A percentile compares a stretch with the other conserved stretches of the same genome.
phyloP scores from a whole-genome alignment of 2,329 filamentous ascomycete genomes.

The Cladosporium colombiae region DNA sequence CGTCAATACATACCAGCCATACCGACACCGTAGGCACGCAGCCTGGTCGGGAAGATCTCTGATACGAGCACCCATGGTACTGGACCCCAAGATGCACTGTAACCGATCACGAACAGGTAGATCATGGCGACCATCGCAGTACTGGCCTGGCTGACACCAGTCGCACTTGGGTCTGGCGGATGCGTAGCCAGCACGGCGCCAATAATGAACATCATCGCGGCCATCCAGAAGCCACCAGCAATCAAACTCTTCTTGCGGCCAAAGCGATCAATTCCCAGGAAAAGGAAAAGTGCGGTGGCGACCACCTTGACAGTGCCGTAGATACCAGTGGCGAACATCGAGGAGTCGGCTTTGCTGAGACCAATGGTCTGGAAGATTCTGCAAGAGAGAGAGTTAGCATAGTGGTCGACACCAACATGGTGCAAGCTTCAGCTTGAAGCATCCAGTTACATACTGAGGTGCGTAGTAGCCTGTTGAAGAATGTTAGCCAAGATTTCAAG shows the following conservation, averaged over 20 bases:
- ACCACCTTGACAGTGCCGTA: constrained; percentile 23
- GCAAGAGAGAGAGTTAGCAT: not conserved
- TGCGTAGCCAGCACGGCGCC: constrained; percentile 40
- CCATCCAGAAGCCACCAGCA: constrained; percentile 16
- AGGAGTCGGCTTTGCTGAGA: constrained; percentile 12
- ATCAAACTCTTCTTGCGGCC: constrained; percentile 18
- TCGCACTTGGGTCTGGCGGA: constrained; percentile 59
- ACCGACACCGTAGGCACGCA: constrained; percentile 52
- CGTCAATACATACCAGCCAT: constrained; percentile 41
- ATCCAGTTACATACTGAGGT: not conserved
- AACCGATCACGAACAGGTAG: constrained; percentile 39
- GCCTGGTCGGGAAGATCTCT: constrained; percentile 48
- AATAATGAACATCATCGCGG: constrained; percentile 20
- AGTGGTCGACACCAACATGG: too few species aligned
- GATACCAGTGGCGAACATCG: constrained; percentile 21
- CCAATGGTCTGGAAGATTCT: constrained; percentile 17
- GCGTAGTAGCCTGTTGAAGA: constrained; percentile 20
- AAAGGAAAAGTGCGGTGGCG: constrained; percentile 15
- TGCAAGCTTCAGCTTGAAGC: not conserved
- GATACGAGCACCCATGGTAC: constrained; percentile 48
- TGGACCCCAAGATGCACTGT: constrained; percentile 45
- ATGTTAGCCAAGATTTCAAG: not conserved
- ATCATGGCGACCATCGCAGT: constrained; percentile 15
- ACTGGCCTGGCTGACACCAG: constrained; percentile 40
- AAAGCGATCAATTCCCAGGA: constrained; percentile 17